Evolutionary conservation across 1,284 basidiomycete genomes (phyloP), one percentile per base, ranked within the genome.

Genomic region (Apiotrichum mycotoxinovorans): DNA sequence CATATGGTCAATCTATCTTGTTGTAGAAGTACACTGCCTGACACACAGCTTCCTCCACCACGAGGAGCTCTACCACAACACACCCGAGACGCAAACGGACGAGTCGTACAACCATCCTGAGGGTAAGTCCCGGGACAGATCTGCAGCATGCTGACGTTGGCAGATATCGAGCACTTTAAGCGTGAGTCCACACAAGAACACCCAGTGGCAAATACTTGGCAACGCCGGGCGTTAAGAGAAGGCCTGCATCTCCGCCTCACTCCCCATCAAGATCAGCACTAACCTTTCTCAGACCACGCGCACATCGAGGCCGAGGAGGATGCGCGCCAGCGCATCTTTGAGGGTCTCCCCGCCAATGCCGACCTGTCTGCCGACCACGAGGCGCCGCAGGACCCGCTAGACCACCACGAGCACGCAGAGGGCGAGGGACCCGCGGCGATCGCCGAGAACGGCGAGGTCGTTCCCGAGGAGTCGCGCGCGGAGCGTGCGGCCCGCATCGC

Each of bases 41-140:
- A 35, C 27, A 8, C n/a, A 1, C 55, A 76, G 74, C 80, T 93
- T 91, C 82, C 80, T 92, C 43, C 90, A 92, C 70, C 93, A 95
- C 76, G 93, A 97, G 85, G 91, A 92, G 80, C 80, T 91, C 76
- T 96, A 84, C 81, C 95, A 99, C 79, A 88, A 77, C 56, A 97
- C 93, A 23, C 93, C 93, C 0, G 95, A 98, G 74, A 96, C 94
- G 0, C 95, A 98, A 77, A 92, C 90, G 0, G 94, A 97, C 71
- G 91, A 93, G 66, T 83, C 91, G 0, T 98, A 98, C 79, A 88
- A 75, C 58, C 95, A 99, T 75, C 86, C 90, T 3, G 96, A 96
- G 76, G 92, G 94, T 77, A 61, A 87, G 76, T 66, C 25, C 5
- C n/a, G 8, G n/a, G 38, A 40, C 8, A 40, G 14, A 52, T n/a